Conservation (phyloP, 306 rosid genomes). For the Styphnolobium japonicum region DNA sequence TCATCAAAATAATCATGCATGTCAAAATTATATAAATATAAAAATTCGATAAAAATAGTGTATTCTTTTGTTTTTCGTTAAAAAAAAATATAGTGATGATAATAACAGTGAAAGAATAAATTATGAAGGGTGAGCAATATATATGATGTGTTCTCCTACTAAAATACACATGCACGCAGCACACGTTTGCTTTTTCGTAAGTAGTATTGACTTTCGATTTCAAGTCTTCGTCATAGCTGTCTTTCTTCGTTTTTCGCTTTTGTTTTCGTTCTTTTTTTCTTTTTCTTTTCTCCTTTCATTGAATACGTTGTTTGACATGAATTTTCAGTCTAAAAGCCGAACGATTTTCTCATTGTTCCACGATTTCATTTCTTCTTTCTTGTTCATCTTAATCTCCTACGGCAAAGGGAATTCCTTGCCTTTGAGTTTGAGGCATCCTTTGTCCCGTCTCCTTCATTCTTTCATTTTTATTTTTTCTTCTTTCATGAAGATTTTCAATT, state of each 20-base stretch:
- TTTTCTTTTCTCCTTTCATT: neutral
- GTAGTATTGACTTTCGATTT: constrained; percentile 21
- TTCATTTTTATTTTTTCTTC: neutral
- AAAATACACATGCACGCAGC: neutral
- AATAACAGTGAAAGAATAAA: no score
- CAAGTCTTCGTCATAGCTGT: constrained; percentile 1
- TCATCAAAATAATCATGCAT: no score
- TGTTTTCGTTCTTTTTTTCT: neutral
- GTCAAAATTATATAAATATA: no score
- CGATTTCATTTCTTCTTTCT: constrained; percentile 8
- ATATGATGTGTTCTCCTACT: neutral
- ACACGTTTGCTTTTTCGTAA: no score
- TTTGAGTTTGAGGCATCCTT: neutral
- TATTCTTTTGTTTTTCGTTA: no score
- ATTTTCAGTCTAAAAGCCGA: neutral
- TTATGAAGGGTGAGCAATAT: no score
- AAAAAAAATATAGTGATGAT: no score
- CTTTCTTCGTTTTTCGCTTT: neutral
- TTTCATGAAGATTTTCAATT: neutral
- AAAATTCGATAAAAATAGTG: no score
- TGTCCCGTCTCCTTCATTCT: neutral
- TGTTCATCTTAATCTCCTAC: neutral
- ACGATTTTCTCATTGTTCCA: neutral
- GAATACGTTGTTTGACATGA: constrained; percentile 7
- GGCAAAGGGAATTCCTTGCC: neutral